Conservation (phyloP, 2,329 filamentous ascomycete species). For the Exserohilum turcica region DNA sequence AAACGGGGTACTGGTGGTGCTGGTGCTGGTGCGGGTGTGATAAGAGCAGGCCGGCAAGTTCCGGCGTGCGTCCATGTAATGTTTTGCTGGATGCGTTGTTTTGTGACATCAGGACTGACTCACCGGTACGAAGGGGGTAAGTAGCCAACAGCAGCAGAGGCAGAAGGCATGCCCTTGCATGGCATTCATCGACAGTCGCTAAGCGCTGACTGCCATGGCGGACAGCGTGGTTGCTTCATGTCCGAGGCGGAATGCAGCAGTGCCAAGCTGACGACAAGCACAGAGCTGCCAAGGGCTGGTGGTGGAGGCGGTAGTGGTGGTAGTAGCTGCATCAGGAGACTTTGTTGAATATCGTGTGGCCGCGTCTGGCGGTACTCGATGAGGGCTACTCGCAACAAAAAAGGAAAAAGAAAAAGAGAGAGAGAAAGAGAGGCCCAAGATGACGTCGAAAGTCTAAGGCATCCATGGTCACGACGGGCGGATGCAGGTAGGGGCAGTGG, state of each 20-base stretch:
- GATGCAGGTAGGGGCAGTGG: neutral
- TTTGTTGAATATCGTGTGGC: neutral
- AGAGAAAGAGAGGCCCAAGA: too few relatives aligned
- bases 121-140: neutral
- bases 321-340: neutral
- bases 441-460: neutral
- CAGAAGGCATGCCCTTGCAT: too few relatives aligned
- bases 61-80: neutral
- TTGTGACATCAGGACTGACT: conserved; percentile 2
- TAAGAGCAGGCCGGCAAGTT: neutral
- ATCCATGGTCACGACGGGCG: neutral
- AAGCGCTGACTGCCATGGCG: too few relatives aligned
- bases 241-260: neutral
- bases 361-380: neutral
- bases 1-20: too few relatives aligned
- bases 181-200: too few relatives aligned
- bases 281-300: neutral
- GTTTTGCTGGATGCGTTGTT: neutral
- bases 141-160: too few relatives aligned
- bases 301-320: neutral
- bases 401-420: too few relatives aligned
- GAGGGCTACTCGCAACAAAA: neutral
- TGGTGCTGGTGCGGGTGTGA: too few relatives aligned
- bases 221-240: neutral
- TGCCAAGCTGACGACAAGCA: neutral